Conservation (phyloP, 768 basidiomycete species). For the Tylopilus felleus region DNA sequence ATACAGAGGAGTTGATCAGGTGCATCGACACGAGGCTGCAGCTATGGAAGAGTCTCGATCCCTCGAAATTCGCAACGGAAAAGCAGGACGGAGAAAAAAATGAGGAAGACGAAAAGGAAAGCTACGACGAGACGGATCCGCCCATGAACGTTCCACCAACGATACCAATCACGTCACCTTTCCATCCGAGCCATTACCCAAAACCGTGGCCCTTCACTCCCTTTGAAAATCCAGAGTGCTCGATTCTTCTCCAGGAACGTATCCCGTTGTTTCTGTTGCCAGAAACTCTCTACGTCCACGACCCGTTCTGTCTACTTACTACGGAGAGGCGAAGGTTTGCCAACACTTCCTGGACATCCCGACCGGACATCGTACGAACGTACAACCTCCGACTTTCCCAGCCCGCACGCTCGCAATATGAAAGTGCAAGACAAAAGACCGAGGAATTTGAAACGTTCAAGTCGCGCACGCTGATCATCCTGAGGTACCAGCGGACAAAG, state of each 20-base stretch:
- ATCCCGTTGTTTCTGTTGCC: slow-evolving; percentile 39
- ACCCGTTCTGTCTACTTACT: slow-evolving; percentile 37
- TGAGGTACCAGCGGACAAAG: slow-evolving; percentile 17
- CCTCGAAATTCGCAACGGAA: too few species aligned
- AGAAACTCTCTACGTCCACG: slow-evolving; percentile 41
- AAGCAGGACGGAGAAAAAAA: too few species aligned
- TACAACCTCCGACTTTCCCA: slow-evolving; percentile 28
- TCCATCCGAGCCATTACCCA: slow-evolving; percentile 37
- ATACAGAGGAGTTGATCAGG: slow-evolving; percentile 17
- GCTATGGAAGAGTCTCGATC: background rate
- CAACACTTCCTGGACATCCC: slow-evolving; percentile 27
- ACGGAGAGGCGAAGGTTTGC: slow-evolving; percentile 1
- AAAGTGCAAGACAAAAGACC: slow-evolving; percentile 5
- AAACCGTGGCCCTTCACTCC: slow-evolving; percentile 41
- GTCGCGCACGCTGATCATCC: slow-evolving; percentile 19
- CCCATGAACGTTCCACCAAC: slow-evolving; percentile 1
- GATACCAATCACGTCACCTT: slow-evolving; percentile 24
- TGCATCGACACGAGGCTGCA: background rate
- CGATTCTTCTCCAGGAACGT: slow-evolving; percentile 32
- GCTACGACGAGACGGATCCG: too few species aligned
- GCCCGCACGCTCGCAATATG: background rate
- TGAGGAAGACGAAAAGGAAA: too few species aligned
- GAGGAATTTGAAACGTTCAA: slow-evolving; percentile 13
- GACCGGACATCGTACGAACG: slow-evolving; percentile 28
- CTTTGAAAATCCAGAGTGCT: slow-evolving; percentile 26